Evolutionary conservation across 2,329 filamentous ascomycete genomes (phyloP).

Genomic region (Ophiognomonia clavigignenti-juglandacearum): DNA sequence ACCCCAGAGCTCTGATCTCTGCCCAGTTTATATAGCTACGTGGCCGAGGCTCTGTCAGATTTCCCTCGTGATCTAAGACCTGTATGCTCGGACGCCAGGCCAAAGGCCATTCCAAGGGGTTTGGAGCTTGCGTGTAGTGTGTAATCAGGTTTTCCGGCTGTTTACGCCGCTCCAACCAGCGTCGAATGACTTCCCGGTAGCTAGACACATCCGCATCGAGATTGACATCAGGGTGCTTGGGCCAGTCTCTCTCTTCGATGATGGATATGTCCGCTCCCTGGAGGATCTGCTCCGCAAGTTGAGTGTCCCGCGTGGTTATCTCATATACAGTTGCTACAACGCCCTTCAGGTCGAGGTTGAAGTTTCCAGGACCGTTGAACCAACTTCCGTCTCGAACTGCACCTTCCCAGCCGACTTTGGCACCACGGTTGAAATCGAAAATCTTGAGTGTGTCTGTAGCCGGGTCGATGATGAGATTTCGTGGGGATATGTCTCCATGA

Average conservation of each 20-base stretch:
- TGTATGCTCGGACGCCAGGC: neutral
- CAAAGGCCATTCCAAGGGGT: neutral
- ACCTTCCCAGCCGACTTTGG: neutral
- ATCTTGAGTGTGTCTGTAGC: slow-evolving; percentile 28
- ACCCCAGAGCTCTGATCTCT: neutral
- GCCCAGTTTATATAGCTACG: neutral
- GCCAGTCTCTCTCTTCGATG: slow-evolving; percentile 10
- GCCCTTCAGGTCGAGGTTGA: slow-evolving; percentile 27
- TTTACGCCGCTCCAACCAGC: slow-evolving; percentile 26
- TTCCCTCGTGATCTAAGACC: neutral
- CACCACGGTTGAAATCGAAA: slow-evolving; percentile 30
- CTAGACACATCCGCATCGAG: neutral
- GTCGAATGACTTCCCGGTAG: slow-evolving; percentile 5
- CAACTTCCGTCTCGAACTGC: neutral
- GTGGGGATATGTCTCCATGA: slow-evolving; percentile 33
- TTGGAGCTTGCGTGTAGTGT: neutral
- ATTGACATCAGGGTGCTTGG: neutral
- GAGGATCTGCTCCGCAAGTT: slow-evolving; percentile 19
- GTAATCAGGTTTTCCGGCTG: slow-evolving; percentile 21
- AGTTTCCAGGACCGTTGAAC: slow-evolving; percentile 12
- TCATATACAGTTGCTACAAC: slow-evolving; percentile 31
- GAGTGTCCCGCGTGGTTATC: slow-evolving; percentile 26
- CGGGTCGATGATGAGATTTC: slow-evolving; percentile 32
- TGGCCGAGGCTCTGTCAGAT: neutral
- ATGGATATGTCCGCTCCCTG: slow-evolving; percentile 18